Evolutionary conservation across 495 filamentous ascomycete genomes (phyloP).

Genomic region (Neurospora sp.): DNA sequence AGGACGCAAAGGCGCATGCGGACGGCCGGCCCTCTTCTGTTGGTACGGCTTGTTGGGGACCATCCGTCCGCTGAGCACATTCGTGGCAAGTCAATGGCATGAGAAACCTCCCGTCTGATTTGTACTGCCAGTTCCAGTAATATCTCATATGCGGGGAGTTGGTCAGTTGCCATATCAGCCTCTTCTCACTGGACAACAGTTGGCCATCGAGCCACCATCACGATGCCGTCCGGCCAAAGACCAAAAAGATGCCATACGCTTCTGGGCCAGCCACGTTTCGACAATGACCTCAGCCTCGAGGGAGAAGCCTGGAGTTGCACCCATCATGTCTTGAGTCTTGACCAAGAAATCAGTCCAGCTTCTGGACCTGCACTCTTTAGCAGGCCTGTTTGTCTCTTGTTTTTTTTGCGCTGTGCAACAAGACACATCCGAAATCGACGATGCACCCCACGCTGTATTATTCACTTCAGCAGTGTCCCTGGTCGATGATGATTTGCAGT

Average conservation of each 20-base stretch:
- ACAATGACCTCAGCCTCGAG: neutral
- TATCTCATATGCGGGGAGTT: neutral
- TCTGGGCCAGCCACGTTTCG: neutral
- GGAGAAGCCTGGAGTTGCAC: neutral
- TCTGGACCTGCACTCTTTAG: neutral
- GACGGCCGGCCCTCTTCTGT: neutral
- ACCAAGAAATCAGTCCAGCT: neutral
- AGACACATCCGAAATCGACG: neutral
- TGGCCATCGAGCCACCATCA: neutral
- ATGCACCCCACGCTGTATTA: neutral
- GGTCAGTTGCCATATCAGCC: neutral
- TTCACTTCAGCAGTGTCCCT: neutral
- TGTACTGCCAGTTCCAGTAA: neutral
- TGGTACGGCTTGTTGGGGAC: neutral
- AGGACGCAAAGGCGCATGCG: neutral
- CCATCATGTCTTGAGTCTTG: neutral
- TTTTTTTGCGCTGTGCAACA: neutral
- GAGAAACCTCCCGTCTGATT: neutral
- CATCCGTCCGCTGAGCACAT: neutral
- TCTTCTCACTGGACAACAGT: neutral
- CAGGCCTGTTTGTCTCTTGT: neutral
- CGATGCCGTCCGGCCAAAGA: neutral
- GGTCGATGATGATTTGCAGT: neutral
- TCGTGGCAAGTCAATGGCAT: neutral
- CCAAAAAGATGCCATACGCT: neutral